Base-by-base conservation (phyloP, 768 basidiomycete genomes). In the Lactarius trivialis region DNA sequence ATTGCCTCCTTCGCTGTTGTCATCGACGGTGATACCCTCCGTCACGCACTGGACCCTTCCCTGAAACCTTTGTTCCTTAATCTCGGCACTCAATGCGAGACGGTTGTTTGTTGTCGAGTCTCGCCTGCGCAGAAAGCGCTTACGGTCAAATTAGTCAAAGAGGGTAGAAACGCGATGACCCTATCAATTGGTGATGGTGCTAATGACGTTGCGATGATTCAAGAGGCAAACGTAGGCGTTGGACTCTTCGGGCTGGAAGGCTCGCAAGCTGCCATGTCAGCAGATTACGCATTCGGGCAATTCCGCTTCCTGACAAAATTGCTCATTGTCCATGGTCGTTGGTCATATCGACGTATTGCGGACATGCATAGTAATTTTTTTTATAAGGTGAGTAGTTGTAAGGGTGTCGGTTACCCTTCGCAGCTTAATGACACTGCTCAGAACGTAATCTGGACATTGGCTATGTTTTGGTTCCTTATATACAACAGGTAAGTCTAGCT, bases 151-250 rank as follows among this genome's bases (percentile, higher is more conserved):
- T 77, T 98, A 67, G 92, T 98, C 73, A 98, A 98, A 70, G 93
- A 98, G 68, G 96, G 96, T 11, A 84, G 89, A 52, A 87, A 92
- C 55, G 94, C 94, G 0, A 97, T 98, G 96, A 96, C 95, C 1
- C 74, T 98, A 32, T 91, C 95, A 0, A 98, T 99, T 58, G 96
- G 96, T 11, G 96, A 98, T 69, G 93, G 93, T 58, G 96, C 96
- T 17, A 98, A 98, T 70, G 96, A 98, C 70, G 96, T 98, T 26
- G 94, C 95, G 7, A 98, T 98, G 96, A 98, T 98, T 61, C 96
- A 98, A 72, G 96, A 96, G 70, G 96, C 96, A n/a, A 94, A 98
- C 72, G 88, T 98, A 67, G 96, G 96, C 3, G 92, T 94, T 70
- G 96, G 96, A 24, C 77, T 98, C 30, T 83, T 92, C 68, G 96